Evolutionary conservation across 768 basidiomycete species (phyloP).

Genomic region (Leucocoprinus sp.): DNA sequence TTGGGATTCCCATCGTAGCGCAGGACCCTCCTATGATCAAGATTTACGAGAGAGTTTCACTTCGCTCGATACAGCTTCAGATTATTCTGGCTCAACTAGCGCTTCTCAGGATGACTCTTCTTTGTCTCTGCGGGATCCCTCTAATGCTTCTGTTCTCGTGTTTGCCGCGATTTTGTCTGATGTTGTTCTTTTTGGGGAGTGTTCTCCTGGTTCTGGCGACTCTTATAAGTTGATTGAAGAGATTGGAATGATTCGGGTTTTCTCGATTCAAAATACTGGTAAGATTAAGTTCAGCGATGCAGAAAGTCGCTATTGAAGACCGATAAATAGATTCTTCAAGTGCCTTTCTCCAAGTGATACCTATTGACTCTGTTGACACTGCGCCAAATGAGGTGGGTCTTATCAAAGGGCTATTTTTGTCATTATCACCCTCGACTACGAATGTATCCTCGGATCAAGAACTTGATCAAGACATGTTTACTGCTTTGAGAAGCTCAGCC

Average conservation of each 20-base stretch:
- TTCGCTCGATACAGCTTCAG: neutral
- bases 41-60: neutral
- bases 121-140: conserved; percentile 4
- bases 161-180: conserved; percentile 58
- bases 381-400: neutral
- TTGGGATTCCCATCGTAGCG: neutral
- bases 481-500: conserved; percentile 44
- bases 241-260: conserved; percentile 40
- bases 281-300: neutral
- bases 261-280: conserved; percentile 5
- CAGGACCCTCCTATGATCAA: neutral
- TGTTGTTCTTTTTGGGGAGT: conserved; percentile 46
- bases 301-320: neutral
- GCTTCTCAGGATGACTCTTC: conserved; percentile 7
- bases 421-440: neutral
- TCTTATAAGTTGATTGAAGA: conserved; percentile 22
- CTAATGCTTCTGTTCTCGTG: conserved; percentile 15
- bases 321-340: neutral
- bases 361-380: neutral
- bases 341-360: neutral
- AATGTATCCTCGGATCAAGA: neutral
- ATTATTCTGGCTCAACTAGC: neutral
- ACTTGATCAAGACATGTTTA: conserved; percentile 31
- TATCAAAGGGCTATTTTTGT: neutral
- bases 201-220: conserved; percentile 10